Evolutionary conservation across 2,329 filamentous ascomycete genomes (phyloP), one percentile per base, ranked within the genome.

Genomic region (Colletotrichum coccodes): DNA sequence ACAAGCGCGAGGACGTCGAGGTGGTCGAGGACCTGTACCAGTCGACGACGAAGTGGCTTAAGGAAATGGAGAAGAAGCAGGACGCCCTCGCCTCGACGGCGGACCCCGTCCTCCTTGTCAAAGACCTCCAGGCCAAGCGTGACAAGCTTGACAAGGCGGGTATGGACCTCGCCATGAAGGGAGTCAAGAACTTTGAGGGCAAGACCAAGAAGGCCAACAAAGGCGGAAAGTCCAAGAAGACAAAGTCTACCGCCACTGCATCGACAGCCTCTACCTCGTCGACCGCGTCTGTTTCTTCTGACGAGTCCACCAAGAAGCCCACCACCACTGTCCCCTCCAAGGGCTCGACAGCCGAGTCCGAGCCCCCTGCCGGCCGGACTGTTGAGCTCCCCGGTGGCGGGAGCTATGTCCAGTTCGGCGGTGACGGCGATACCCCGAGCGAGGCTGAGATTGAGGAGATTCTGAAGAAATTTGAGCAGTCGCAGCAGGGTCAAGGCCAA

Each of bases 61-160:
- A 90, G 36, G 87, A 92, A 72, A 91, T 92, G 76, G 81, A 93
- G 54, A 83, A 86, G 3, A 86, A 87, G 73, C 95, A 98, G 79
- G 88, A 90, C 34, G 90, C 89, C 73, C 88, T 97, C 3, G 82
- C 86, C 18, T 81, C 85, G 2, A 90, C 90, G 2, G 93, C 94
- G 11, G 90, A 98, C 72, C 93, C 94, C 0, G 90, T 91, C 7
- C 84, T 97, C 9, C 86, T 91, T 0, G 83, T 90, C 72, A 90
- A 91, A 75, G 95, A 97, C 32, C 80, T 97, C 34, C 83, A 89
- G 66, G 85, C 84, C 28, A 92, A 91, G 79, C 86, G 90, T 18
- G 89, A 90, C 74, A 89, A 92, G 77, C 86, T 98, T 7, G 89
- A 92, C 77, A 90, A 92, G 76, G 88, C 86, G 5, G 88, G 89